phyloP scores from a whole-genome alignment of 164 flowering plant genomes.

The Macadamia integrifolia region DNA sequence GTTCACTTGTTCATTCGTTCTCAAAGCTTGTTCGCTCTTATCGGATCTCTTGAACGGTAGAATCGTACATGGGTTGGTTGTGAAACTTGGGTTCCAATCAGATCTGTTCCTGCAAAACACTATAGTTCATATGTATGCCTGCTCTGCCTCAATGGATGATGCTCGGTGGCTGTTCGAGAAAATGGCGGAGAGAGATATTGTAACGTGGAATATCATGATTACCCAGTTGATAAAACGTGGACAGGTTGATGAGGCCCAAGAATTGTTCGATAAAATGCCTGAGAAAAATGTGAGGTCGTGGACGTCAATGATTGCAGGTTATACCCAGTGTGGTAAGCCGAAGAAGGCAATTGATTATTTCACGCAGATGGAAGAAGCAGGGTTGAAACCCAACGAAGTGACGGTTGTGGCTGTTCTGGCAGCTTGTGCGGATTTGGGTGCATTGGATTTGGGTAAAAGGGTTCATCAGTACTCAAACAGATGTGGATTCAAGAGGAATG shows the following conservation, averaged over 20 bases:
- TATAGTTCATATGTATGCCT: conserved; percentile 49
- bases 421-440: conserved; percentile 72
- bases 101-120: conserved; percentile 51
- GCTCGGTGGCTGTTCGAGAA: conserved; percentile 47
- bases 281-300: conserved; percentile 59
- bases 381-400: conserved; percentile 51
- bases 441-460: conserved; percentile 50
- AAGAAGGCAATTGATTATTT: conserved; percentile 50
- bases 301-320: conserved; percentile 63
- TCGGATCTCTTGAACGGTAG: conserved; percentile 34
- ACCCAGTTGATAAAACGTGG: conserved; percentile 42
- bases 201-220: conserved; percentile 63
- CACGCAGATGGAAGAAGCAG: conserved; percentile 49
- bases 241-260: conserved; percentile 35
- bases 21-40: conserved; percentile 49
- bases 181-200: conserved; percentile 54
- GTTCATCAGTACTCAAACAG: conserved; percentile 45
- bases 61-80: conserved; percentile 47
- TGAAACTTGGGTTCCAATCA: conserved; percentile 53
- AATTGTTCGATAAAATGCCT: conserved; percentile 51
- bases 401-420: conserved; percentile 64
- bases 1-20: conserved; percentile 58
- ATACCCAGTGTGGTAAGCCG: conserved; percentile 52
- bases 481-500: conserved; percentile 41
- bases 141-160: conserved; percentile 31